Evolutionary conservation across 2,329 filamentous ascomycete genomes (phyloP), one percentile per base, ranked within the genome.

Genomic region (Aspergillus sergii): DNA sequence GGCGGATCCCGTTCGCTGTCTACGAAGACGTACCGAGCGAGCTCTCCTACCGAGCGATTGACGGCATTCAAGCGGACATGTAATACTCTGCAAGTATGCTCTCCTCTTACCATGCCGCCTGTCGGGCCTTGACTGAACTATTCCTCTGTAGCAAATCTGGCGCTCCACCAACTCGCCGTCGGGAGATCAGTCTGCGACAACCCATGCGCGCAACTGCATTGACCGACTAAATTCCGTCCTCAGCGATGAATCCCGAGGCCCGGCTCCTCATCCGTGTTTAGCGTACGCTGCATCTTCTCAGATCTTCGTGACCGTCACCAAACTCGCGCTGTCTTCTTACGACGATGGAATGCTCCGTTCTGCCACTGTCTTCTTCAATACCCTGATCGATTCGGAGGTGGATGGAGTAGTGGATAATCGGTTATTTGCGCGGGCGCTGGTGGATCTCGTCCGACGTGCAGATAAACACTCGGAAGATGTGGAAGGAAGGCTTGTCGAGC

Each of bases 381-480:
- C 93, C 19, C 85, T 99, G 66, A 92, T 98, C 72, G 95, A 99
- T 79, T 95, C 93, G 76, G 95, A 98, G 78, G 94, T 97, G 79
- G 95, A 97, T 75, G 93, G 93, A 41, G 96, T 98, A 73, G 88
- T 97, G 55, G 92, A 96, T 73, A 96, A 91, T 73, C 87, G 90
- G 36, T 85, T 88, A 60, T 99, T 99, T 76, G 93, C 95, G 2
- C 87, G 89, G 62, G 94, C 92, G 72, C 79, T 99, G 73, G 95
- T 96, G 73, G 92, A 93, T 70, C 86, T 99, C 64, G 85, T 97
- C 57, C 87, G 93, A 64, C 88, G 90, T 68, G 93, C 94, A 41
- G 73, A 75, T 43, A 75, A 74, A 45, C 89, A 91, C 4, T 88
- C 90, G 43, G 85, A 89, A 59, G 92, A 97, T 62, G 94, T 92